phyloP scores from a whole-genome alignment of 2,329 filamentous ascomycete genomes.

The Cadophora gregata region DNA sequence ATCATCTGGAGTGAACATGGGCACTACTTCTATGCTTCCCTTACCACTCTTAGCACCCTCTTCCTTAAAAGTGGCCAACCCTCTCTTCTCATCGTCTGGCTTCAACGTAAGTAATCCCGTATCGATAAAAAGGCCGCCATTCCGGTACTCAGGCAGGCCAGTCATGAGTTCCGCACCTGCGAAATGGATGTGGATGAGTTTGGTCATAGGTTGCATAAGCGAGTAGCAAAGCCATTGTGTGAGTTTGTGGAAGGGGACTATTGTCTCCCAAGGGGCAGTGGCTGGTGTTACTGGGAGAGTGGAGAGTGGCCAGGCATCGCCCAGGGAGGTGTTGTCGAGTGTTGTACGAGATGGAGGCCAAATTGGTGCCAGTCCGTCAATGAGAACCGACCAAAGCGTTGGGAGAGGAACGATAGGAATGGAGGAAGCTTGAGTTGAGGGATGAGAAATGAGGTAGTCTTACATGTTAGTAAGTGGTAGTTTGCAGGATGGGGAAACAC shows the following conservation, averaged over 20 bases:
- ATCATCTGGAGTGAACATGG: constrained; percentile 74
- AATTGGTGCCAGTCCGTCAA: constrained; percentile 83
- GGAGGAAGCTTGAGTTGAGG: constrained; percentile 85
- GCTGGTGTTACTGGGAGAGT: constrained; percentile 67
- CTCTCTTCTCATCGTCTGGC: constrained; percentile 69
- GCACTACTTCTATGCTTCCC: constrained; percentile 75
- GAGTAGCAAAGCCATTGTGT: constrained; percentile 96
- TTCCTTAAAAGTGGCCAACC: constrained; percentile 70
- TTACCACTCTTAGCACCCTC: constrained; percentile 76
- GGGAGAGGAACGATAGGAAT: constrained; percentile 86
- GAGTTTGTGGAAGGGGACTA: constrained; percentile 91
- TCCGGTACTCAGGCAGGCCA: constrained; percentile 89
- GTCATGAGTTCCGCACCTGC: constrained; percentile 83
- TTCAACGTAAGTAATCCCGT: constrained; percentile 82
- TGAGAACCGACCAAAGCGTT: constrained; percentile 88
- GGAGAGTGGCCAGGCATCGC: constrained; percentile 92
- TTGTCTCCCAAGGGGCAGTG: constrained; percentile 75
- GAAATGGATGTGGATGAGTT: constrained; percentile 80
- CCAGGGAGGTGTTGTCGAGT: constrained; percentile 85
- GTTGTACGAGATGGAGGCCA: constrained; percentile 89
- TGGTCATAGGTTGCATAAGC: constrained; percentile 89
- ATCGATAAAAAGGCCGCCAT: constrained; percentile 87
- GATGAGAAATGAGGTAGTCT: constrained; percentile 94
- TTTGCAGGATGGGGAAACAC: constrained; percentile 39
- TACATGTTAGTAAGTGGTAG: constrained; percentile 34